Evolutionary conservation across 1,284 basidiomycete genomes (phyloP).

Genomic region (Anthracocystis panici-leucophaei): DNA sequence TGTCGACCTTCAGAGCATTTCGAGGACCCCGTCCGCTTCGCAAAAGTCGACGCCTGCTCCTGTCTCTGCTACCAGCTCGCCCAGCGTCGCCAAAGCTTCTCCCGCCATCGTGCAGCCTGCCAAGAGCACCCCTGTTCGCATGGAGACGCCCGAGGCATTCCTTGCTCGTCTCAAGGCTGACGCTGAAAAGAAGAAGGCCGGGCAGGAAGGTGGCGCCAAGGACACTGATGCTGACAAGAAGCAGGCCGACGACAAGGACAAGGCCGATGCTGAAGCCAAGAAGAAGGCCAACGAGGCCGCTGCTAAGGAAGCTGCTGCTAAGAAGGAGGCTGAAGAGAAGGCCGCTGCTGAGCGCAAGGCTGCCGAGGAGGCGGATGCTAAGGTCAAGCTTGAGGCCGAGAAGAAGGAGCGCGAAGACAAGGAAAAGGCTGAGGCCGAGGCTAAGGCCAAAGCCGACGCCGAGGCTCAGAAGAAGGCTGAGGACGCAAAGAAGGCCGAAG

Average conservation of each 20-base stretch:
- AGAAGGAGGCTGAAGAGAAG: conserved; percentile 48
- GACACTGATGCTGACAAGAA: conserved; percentile 41
- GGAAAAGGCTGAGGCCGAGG: conserved; percentile 40
- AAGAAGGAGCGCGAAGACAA: conserved; percentile 47
- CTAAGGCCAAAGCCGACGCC: conserved; percentile 30
- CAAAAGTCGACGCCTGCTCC: conserved; percentile 35
- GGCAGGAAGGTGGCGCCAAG: conserved; percentile 38
- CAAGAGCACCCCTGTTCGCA: conserved; percentile 56
- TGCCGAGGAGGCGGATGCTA: conserved; percentile 37
- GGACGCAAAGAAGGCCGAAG: conserved; percentile 46
- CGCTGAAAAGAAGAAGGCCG: conserved; percentile 57
- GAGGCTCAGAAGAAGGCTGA: conserved; percentile 36
- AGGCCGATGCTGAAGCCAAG: conserved; percentile 41
- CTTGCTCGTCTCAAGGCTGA: conserved; percentile 60
- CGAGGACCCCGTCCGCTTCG: conserved; percentile 35
- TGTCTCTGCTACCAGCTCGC: conserved; percentile 31
- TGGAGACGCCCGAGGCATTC: conserved; percentile 64
- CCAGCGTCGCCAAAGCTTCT: conserved; percentile 34
- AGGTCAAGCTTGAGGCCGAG: conserved; percentile 42
- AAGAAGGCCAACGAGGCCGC: conserved; percentile 51
- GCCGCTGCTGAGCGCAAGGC: conserved; percentile 44
- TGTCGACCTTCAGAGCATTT: conserved; percentile 61
- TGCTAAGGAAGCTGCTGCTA: conserved; percentile 35
- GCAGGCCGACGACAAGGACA: conserved; percentile 41
- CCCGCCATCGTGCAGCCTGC: conserved; percentile 41